Evolutionary conservation across 2,329 filamentous ascomycete species (phyloP), one percentile per base, ranked within the genome.

Genomic region (Sarocladium brachiariae): DNA sequence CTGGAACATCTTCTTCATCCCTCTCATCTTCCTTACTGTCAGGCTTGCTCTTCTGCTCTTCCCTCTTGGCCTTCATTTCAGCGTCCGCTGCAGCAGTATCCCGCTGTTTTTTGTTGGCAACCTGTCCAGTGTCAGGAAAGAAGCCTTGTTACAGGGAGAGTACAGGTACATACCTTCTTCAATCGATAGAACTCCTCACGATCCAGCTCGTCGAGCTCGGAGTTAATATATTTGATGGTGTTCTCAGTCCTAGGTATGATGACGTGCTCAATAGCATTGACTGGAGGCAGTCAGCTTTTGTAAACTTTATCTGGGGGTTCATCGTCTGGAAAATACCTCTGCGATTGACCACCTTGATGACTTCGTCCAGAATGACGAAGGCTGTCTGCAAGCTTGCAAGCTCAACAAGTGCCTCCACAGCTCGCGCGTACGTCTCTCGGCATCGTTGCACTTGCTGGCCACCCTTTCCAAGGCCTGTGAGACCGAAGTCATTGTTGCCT

Each of bases 201-300:
- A 70, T 97, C 95, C 48, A 99, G 77, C 71, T 99, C 93, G 65
- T 99, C 93, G 14, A 99, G 80, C 67, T 99, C 93, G 1, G 92
- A 96, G 72, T 97, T 97, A 77, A 97, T 97, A 64, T 97, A 99
- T 72, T 96, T 96, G 75, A 99, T 99, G n/a, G 93, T 99, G 64
- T 97, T 99, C 68, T 99, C 93, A 13, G 93, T 99, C 58, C 93
- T 81, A 11, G 93, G 93, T 61, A 99, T 99, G 59, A 99, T 97
- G 60, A 99, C 89, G 67, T 95, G 87, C 69, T 93, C 88, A 62
- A 97, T 96, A 52, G 92, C 92, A 65, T 96, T 96, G 16, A 97
- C 92, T 88, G 19, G 2, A 52, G 50, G n/a, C 18, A 13, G 18
- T 49, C 13, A 35, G 31, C n/a, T 27, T 43, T 24, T 21, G 18